Evolutionary conservation across 345 rosid species (phyloP).

Genomic region (Salix purpurea): DNA sequence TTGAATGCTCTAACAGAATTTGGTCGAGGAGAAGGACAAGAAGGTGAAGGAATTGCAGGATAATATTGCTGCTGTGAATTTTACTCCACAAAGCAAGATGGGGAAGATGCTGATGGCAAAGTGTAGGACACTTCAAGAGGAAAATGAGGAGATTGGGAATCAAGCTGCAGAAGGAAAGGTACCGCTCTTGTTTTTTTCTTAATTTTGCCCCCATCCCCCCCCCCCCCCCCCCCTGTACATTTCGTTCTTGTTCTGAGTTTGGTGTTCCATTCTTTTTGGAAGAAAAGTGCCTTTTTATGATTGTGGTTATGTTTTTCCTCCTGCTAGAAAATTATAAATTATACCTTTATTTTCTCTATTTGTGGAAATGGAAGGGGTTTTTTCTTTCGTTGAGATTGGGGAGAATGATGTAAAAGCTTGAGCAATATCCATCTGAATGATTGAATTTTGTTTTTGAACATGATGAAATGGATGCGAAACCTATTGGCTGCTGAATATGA

Average conservation of each 20-base stretch:
- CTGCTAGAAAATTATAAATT: not conserved
- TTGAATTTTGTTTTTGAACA: not conserved
- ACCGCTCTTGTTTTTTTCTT: not conserved
- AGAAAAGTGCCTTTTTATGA: not conserved
- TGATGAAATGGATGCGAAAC: not conserved
- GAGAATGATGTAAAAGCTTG: not conserved
- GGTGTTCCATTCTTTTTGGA: not conserved
- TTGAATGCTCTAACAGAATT: constrained; percentile 43
- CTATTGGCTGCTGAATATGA: not conserved
- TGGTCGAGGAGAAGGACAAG: constrained; percentile 95
- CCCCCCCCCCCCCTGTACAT: not conserved
- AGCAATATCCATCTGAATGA: not conserved
- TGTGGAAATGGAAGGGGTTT: not conserved
- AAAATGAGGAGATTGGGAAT: constrained; percentile 94
- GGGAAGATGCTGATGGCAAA: constrained; percentile 96
- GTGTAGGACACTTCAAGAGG: constrained; percentile 88
- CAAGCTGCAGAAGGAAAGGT: constrained; percentile 99
- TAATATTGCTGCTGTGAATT: constrained; percentile 75
- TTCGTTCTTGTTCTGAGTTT: not conserved
- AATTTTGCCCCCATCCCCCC: not conserved
- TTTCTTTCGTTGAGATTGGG: not conserved
- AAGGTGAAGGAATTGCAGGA: constrained; percentile 93
- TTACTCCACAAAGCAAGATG: constrained; percentile 85
- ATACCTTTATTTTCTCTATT: not conserved
- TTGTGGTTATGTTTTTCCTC: no score